Base-by-base conservation (phyloP, 371 early-diverging fungal species). In the Mortierella sp. region DNA sequence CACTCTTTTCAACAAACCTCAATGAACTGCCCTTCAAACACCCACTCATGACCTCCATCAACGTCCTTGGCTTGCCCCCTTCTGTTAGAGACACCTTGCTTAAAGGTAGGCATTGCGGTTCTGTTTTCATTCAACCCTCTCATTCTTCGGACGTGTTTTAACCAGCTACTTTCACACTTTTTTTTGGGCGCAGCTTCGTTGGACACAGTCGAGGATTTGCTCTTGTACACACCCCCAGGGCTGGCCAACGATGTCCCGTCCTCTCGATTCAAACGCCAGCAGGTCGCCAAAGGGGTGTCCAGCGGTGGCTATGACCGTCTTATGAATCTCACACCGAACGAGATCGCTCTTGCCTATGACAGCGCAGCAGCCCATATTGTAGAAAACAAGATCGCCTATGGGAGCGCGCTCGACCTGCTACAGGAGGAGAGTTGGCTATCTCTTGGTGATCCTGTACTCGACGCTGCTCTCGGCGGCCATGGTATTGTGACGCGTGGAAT, bases 401-500 rank as follows among this genome's bases (percentile, higher is more conserved):
- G 83, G 26, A 71, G 78, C 4, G 83, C 75, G 6, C 64, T 71
- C 14, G 78, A 82, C 63, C 26, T 82, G 24, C 66, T 74, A 24
- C 77, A 79, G 31, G 78, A 77, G 61, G 86, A 87, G 66, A 61
- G 58, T 10, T 86, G 86, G 71, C 53, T 94, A 14, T 84, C 90
- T 24, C 86, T 90, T 0, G 93, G 93, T 2, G 92, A 92, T 66
- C 41, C 76, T 13, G 67, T 70, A 0, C 73, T 94, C 34, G 94
- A 94, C 71, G 44, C 53, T 13, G 79, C 88, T 19, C 82, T 94
- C 13, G 83, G 83, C 43, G 87, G 85, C 39, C 90, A 87, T 19
- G 94, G 94, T 0, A 70, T 95, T n/a, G 87, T 86, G 47, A 79
- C 89, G 0, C 88, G 90, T 0, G 87, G 85, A n/a, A 85, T 95